A percentile compares a stretch with the other conserved stretches of the same genome.
Conservation (phyloP, 768 basidiomycete genomes). For the Lactifluus pinguis region DNA sequence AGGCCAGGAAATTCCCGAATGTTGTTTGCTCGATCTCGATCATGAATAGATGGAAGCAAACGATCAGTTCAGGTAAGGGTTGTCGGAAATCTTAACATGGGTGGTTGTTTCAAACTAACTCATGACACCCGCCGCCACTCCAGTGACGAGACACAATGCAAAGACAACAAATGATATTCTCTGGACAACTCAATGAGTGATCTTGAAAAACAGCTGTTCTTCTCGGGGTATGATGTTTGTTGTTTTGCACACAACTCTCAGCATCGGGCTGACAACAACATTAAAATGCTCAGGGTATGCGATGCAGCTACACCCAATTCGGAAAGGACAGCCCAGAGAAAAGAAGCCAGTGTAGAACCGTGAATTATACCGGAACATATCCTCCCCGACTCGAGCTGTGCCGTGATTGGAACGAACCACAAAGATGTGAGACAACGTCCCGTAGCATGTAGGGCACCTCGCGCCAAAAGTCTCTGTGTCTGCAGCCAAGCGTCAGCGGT, state of each 20-base stretch:
- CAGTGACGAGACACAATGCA: background rate
- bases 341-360: background rate
- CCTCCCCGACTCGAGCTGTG: constrained; percentile 56
- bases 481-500: constrained; percentile 24
- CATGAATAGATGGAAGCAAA: background rate
- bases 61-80: background rate
- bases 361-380: constrained; percentile 53
- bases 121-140: background rate
- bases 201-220: background rate
- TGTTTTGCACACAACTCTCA: background rate
- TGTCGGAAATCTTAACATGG: background rate
- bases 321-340: background rate
- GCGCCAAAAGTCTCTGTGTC: constrained; percentile 85
- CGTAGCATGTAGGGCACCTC: constrained; percentile 81
- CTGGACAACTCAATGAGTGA: background rate
- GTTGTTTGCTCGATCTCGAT: too few relatives aligned
- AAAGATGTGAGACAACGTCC: constrained; percentile 71
- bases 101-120: background rate
- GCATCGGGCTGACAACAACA: background rate
- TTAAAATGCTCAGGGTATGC: background rate
- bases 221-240: background rate
- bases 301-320: background rate
- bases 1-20: too few relatives aligned
- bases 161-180: too few relatives aligned
- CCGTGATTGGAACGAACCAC: constrained; percentile 60